Percentiles rank a stretch among this genome's conserved stretches.
Conservation (phyloP, 2,329 filamentous ascomycete genomes). For the Colletotrichum lupini region DNA sequence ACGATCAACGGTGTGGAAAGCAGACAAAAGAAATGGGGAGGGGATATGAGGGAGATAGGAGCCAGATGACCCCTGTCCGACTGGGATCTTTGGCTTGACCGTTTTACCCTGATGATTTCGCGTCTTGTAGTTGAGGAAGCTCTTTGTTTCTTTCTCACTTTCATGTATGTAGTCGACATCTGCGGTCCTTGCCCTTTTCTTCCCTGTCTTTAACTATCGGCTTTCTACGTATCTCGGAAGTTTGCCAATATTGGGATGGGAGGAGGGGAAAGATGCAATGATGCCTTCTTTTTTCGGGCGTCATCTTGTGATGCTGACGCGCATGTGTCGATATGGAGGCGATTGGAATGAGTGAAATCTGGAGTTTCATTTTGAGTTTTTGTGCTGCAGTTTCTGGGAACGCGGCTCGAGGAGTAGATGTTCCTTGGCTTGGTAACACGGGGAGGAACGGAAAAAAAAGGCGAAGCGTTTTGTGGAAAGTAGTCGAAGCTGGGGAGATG, state of each 20-base stretch:
- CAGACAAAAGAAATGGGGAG: conserved; percentile 2
- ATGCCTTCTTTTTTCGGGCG: neutral
- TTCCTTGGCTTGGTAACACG: neutral
- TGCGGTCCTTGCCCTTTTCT: neutral
- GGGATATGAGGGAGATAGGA: neutral
- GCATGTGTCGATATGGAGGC: neutral
- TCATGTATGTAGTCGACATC: conserved; percentile 24
- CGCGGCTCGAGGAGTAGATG: neutral
- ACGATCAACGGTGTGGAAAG: conserved; percentile 20
- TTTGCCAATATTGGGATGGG: neutral
- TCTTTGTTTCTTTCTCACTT: neutral
- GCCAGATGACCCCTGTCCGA: neutral
- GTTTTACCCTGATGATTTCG: conserved; percentile 4
- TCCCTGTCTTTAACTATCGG: neutral
- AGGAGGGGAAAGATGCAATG: neutral
- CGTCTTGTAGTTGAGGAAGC: conserved; percentile 2
- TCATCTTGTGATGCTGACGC: neutral
- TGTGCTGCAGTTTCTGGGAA: neutral
- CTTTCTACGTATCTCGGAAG: neutral
- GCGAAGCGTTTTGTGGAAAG: neutral
- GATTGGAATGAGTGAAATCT: neutral
- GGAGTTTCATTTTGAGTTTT: neutral
- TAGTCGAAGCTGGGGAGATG: neutral
- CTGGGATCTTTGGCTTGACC: neutral
- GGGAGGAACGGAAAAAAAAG: neutral